phyloP scores from a whole-genome alignment of 2,329 filamentous ascomycete genomes.

The Coleophoma crateriformis region DNA sequence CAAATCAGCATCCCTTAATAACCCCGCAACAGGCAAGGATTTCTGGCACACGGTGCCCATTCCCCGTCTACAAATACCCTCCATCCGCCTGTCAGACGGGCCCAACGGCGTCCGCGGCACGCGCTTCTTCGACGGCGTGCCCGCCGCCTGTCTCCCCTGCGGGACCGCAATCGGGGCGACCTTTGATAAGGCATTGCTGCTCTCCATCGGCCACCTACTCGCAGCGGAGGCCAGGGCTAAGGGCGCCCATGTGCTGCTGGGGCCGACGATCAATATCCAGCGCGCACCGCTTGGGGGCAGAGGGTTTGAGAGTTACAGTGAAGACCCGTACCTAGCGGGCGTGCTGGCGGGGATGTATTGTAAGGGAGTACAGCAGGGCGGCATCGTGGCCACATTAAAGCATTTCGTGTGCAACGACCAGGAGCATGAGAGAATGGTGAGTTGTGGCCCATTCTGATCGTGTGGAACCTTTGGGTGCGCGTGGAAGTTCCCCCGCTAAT shows the following conservation, averaged over 20 bases:
- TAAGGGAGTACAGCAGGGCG: constrained; percentile 33
- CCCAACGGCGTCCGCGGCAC: constrained; percentile 25
- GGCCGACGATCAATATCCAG: constrained; percentile 51
- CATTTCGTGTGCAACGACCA: constrained; percentile 39
- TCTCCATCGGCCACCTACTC: constrained; percentile 57
- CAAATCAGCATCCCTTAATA: neutral
- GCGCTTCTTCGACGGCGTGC: constrained; percentile 28
- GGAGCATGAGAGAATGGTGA: constrained; percentile 27
- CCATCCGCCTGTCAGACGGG: constrained; percentile 23
- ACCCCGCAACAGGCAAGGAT: constrained; percentile 8
- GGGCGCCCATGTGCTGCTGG: constrained; percentile 64
- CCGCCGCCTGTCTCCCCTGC: constrained; percentile 35
- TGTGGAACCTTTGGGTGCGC: too few relatives aligned
- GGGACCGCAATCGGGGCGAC: constrained; percentile 49
- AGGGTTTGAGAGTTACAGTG: constrained; percentile 41
- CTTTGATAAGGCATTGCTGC: constrained; percentile 59
- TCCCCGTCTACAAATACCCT: constrained; percentile 18
- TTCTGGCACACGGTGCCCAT: constrained; percentile 24
- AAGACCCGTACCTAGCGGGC: constrained; percentile 40
- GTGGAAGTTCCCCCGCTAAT: neutral
- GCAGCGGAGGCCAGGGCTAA: constrained; percentile 61
- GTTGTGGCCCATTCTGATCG: neutral
- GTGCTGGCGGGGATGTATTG: constrained; percentile 34
- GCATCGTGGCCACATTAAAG: constrained; percentile 36
- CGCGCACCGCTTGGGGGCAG: constrained; percentile 39